A percentile compares a stretch with the other conserved stretches of the same genome.
Conservation (phyloP, 192 early-diverging fungal genomes). For the Coemansia sp. region DNA sequence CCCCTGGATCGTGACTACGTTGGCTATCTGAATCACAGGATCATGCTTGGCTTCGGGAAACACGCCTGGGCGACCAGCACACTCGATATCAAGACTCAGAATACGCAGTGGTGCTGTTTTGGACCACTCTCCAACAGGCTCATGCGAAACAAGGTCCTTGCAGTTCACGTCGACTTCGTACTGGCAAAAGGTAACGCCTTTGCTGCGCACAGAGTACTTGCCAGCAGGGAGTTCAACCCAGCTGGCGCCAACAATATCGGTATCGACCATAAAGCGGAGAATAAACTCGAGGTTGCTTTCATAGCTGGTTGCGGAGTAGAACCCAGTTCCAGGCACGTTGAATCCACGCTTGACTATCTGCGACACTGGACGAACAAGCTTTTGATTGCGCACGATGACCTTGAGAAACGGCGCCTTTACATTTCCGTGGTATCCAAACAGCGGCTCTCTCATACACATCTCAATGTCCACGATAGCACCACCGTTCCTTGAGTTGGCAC, state of each 20-base stretch:
- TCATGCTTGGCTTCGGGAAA: slow-evolving; percentile 92
- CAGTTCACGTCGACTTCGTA: slow-evolving; percentile 79
- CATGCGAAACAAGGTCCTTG: slow-evolving; percentile 76
- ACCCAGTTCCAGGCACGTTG: slow-evolving; percentile 57
- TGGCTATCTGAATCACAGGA: slow-evolving; percentile 97
- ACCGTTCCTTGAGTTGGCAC: slow-evolving; percentile 4
- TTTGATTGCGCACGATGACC: slow-evolving; percentile 66
- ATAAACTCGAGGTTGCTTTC: slow-evolving; percentile 89
- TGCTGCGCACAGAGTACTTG: slow-evolving; percentile 62
- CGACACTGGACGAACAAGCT: slow-evolving; percentile 32
- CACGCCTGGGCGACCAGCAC: slow-evolving; percentile 90
- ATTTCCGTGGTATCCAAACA: slow-evolving; percentile 87
- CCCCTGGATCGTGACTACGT: slow-evolving; percentile 88
- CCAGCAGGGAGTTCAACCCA: slow-evolving; percentile 89
- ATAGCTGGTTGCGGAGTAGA: slow-evolving; percentile 61
- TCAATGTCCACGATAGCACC: slow-evolving; percentile 48
- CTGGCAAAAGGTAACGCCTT: slow-evolving; percentile 59
- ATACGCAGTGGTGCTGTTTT: slow-evolving; percentile 92
- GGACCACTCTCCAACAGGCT: slow-evolving; percentile 88
- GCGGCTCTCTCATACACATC: slow-evolving; percentile 73
- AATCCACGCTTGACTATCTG: slow-evolving; percentile 58
- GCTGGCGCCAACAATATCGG: slow-evolving; percentile 75
- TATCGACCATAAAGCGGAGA: slow-evolving; percentile 95
- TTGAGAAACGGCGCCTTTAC: slow-evolving; percentile 78
- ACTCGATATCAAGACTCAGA: slow-evolving; percentile 98